Conservation (phyloP, 1,284 basidiomycete species). For the Ceratobasidium sp. region DNA sequence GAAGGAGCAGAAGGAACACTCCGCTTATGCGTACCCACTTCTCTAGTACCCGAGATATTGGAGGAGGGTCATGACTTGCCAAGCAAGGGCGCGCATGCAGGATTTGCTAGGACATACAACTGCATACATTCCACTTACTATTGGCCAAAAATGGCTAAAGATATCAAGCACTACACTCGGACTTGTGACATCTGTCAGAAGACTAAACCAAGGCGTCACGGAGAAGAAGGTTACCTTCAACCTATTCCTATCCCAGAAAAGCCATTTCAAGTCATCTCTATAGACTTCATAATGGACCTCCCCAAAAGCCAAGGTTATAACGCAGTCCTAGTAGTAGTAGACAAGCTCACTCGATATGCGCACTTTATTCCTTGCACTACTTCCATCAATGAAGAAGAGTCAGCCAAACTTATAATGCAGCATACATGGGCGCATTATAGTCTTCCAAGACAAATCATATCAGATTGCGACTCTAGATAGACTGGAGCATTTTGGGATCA, state of each 20-base stretch:
- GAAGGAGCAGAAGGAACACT: slow-evolving; percentile 39
- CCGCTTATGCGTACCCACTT: no score
- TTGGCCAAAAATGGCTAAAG: slow-evolving; percentile 57
- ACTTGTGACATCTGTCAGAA: slow-evolving; percentile 61
- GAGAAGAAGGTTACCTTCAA: slow-evolving; percentile 57
- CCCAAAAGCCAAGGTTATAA: slow-evolving; percentile 58
- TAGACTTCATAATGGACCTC: slow-evolving; percentile 64
- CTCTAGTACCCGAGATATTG: no score
- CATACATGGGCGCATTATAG: slow-evolving; percentile 51
- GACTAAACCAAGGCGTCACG: slow-evolving; percentile 55
- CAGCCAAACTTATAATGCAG: slow-evolving; percentile 37
- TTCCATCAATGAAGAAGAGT: slow-evolving; percentile 42
- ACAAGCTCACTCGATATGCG: slow-evolving; percentile 59
- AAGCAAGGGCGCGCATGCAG: slow-evolving; percentile 55
- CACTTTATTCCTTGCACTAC: slow-evolving; percentile 57
- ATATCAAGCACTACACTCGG: slow-evolving; percentile 53
- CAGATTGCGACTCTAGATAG: slow-evolving; percentile 55
- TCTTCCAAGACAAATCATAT: slow-evolving; percentile 53
- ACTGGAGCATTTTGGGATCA: slow-evolving; percentile 53
- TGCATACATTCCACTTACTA: slow-evolving; percentile 52
- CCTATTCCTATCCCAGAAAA: slow-evolving; percentile 58
- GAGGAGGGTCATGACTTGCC: slow-evolving; percentile 51
- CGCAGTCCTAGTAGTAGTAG: slow-evolving; percentile 59
- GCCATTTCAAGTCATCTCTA: slow-evolving; percentile 61
- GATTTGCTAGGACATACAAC: slow-evolving; percentile 53